Conservation (phyloP, 2,329 filamentous ascomycete species). For the Clarireedia monteithiana region DNA sequence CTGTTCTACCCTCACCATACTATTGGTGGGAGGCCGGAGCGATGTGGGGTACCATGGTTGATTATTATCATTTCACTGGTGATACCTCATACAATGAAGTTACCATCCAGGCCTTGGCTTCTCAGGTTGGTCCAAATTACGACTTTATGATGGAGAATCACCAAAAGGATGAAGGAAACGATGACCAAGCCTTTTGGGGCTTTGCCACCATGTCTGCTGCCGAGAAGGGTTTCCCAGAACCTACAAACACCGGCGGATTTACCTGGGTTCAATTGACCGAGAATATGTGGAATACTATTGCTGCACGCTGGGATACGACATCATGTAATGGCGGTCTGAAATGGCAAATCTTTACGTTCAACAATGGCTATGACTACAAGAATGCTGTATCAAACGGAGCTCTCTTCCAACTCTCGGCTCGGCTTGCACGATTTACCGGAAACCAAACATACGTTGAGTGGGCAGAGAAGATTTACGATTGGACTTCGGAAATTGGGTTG, state of each 20-base stretch:
- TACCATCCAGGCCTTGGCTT: constrained; percentile 50
- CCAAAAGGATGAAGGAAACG: constrained; percentile 58
- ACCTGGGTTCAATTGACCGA: constrained; percentile 59
- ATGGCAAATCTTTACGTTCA: constrained; percentile 75
- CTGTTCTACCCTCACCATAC: constrained; percentile 57
- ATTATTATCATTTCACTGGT: constrained; percentile 61
- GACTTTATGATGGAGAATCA: constrained; percentile 54
- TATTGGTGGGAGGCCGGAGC: constrained; percentile 52
- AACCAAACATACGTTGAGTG: constrained; percentile 59
- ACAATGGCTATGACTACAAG: constrained; percentile 76
- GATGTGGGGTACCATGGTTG: constrained; percentile 59
- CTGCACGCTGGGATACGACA: constrained; percentile 60
- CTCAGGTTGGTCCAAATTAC: constrained; percentile 49
- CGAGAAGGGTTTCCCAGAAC: constrained; percentile 58
- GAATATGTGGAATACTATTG: constrained; percentile 67
- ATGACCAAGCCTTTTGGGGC: constrained; percentile 70
- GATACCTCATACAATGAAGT: constrained; percentile 55
- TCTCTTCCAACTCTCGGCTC: constrained; percentile 75
- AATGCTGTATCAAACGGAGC: constrained; percentile 74
- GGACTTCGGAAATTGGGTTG: constrained; percentile 49
- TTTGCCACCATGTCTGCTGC: constrained; percentile 60
- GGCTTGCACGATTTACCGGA: constrained; percentile 62
- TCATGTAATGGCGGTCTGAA: constrained; percentile 64
- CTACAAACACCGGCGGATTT: constrained; percentile 43
- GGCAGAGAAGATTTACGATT: constrained; percentile 61